Percentiles rank a stretch among this genome's conserved stretches.
phyloP scores from a whole-genome alignment of 371 early-diverging fungal genomes.

The Modicella reniformis region DNA sequence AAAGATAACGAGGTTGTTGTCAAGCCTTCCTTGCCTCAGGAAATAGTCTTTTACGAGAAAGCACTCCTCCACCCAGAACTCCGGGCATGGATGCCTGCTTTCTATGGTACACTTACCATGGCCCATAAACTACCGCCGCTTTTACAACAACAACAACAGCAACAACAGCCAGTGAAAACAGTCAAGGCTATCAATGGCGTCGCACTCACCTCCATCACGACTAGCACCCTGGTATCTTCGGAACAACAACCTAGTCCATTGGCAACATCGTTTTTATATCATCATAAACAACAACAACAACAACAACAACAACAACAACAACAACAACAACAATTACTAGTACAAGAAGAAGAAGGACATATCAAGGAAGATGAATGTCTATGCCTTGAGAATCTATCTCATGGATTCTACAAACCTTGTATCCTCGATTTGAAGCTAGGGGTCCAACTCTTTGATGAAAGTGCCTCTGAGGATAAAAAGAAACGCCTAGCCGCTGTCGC shows the following conservation, averaged over 20 bases:
- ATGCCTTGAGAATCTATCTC: slow-evolving; percentile 79
- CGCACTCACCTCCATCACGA: too few species aligned
- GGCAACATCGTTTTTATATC: too few species aligned
- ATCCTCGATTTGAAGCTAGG: slow-evolving; percentile 87
- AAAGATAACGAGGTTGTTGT: slow-evolving; percentile 67
- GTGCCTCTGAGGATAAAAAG: slow-evolving; percentile 71
- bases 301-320: slow-evolving; percentile 4
- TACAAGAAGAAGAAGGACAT: slow-evolving; percentile 57
- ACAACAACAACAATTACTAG: slow-evolving; percentile 57
- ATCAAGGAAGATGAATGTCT: slow-evolving; percentile 52
- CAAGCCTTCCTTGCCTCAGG: slow-evolving; percentile 69
- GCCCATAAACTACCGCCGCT: background rate
- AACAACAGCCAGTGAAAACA: slow-evolving; percentile 1
- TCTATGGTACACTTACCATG: slow-evolving; percentile 67
- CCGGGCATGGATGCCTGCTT: slow-evolving; percentile 72
- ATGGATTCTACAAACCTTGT: slow-evolving; percentile 74
- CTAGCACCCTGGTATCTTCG: too few species aligned
- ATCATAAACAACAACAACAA: background rate
- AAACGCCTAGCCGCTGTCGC: slow-evolving; percentile 69
- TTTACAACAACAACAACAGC: background rate
- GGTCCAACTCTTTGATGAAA: slow-evolving; percentile 66
- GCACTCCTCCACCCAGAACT: slow-evolving; percentile 64
- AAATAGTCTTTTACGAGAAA: slow-evolving; percentile 74
- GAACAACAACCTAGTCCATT: too few species aligned
- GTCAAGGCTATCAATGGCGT: slow-evolving; percentile 46